These are phyloP conservation scores for Collybia nuda DNA, from an alignment of 768 basidiomycete species.

Conservation along the genomic window DNA sequence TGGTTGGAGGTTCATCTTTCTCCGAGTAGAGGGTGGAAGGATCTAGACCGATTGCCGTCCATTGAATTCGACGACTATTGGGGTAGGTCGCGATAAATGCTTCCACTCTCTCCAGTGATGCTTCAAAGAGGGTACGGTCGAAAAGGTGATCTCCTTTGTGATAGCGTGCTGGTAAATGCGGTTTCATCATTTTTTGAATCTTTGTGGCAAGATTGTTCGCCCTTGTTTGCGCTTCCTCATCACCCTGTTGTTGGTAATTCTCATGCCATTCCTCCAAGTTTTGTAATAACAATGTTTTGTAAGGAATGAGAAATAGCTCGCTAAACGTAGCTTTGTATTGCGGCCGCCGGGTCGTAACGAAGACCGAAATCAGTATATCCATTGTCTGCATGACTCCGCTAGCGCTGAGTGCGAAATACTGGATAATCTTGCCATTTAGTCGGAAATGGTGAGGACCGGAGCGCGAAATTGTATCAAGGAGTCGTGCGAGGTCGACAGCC, in stretches of 20 bases:
- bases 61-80: neutral
- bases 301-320: slow-evolving; percentile 9
- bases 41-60: slow-evolving; percentile 10
- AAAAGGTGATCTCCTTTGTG: neutral
- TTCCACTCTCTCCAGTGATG: neutral
- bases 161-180: neutral
- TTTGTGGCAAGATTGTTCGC: neutral
- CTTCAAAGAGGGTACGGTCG: neutral
- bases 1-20: too few species aligned
- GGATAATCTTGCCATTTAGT: neutral
- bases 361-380: neutral
- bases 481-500: neutral
- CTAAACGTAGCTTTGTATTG: neutral
- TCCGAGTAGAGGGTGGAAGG: neutral
- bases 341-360: neutral
- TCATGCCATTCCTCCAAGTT: slow-evolving; percentile 9
- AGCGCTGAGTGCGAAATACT: too few species aligned
- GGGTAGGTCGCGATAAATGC: slow-evolving; percentile 1
- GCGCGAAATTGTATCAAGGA: neutral
- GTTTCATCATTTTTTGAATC: neutral
- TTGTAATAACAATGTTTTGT: slow-evolving; percentile 1
- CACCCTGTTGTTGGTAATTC: neutral
- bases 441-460: neutral
- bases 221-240: neutral
- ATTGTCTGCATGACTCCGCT: too few species aligned